Conservation (phyloP, 345 rosid species). For the Populus nigra region DNA sequence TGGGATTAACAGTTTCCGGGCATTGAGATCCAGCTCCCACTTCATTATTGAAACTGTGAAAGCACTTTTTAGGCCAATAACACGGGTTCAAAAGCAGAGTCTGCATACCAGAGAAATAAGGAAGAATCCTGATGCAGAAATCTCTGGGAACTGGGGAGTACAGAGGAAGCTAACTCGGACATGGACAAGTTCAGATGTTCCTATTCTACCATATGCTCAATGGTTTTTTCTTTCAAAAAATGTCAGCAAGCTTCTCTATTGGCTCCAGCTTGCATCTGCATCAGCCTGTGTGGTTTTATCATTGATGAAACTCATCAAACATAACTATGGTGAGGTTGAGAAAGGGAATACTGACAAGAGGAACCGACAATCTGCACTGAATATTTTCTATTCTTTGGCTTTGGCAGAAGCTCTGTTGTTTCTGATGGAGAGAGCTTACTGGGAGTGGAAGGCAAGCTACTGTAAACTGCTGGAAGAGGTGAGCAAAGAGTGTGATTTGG, state of each 20-base stretch:
- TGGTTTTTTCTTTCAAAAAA: constrained; percentile 71
- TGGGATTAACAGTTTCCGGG: constrained; percentile 69
- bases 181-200: constrained; percentile 74
- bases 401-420: constrained; percentile 81
- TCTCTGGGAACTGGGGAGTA: constrained; percentile 19
- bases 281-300: constrained; percentile 69
- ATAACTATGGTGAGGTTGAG: constrained; percentile 62
- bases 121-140: constrained; percentile 7
- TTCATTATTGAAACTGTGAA: constrained; percentile 30
- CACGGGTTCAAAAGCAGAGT: constrained; percentile 26
- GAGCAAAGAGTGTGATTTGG: constrained; percentile 62
- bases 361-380: constrained; percentile 61
- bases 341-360: constrained; percentile 72
- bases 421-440: constrained; percentile 78
- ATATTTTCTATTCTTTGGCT: constrained; percentile 75
- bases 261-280: constrained; percentile 91
- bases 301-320: constrained; percentile 63
- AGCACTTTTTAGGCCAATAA: constrained; percentile 22
- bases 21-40: constrained; percentile 48
- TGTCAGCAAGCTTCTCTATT: constrained; percentile 66
- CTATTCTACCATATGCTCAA: constrained; percentile 62
- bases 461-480: constrained; percentile 68
- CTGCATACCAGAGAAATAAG: constrained; percentile 16
- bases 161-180: constrained; percentile 37
- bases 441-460: constrained; percentile 60